Evolutionary conservation across 495 filamentous ascomycete species (phyloP), one percentile per base, ranked within the genome.

Genomic region (Xylaria telfairii): DNA sequence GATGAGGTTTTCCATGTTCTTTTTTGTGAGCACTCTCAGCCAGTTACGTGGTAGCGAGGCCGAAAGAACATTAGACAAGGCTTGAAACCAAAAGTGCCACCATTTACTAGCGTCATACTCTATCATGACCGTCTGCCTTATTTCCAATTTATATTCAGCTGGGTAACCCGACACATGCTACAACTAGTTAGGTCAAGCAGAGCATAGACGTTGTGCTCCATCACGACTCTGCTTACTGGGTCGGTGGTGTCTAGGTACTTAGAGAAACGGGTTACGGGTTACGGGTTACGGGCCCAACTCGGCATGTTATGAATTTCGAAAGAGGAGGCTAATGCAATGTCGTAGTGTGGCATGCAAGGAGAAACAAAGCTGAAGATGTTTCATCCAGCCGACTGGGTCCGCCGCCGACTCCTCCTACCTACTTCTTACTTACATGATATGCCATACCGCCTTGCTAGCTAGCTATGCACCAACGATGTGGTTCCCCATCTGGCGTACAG

Each of bases 331-430:
- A 15, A 37, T 44, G 54, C 9, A 26, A 21, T 34, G 53, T 19
- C 61, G 26, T 28, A 30, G 21, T 41, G 26, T 47, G n/a, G n/a
- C n/a, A 59, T 34, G 41, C 41, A 47, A 26, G 21, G 15, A 47
- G 39, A 19, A 17, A 17, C 26, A 30, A n/a, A 64, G 61, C 61
- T 64, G 61, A 64, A 47, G 61, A 46, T 64, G 61, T 64, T 47
- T 64, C 61, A 64, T 32, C 60, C 60, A 41, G 32, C 37, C 1
- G 41, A 47, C 60, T n/a, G 61, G 41, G 61, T 64, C 59, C 37
- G 30, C 37, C 19, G 56, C 21, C 37, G 32, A 59, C 21, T 42
- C 12, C 28, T n/a, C 28, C 9, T 7, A 7, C 59, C 53, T 57
- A n/a, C 34, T 37, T 37, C 34, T 8, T 37, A 37, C 34, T 37